Evolutionary conservation across 805 yeast species (phyloP).

Genomic region (Schizosaccharomyces cryophilus): DNA sequence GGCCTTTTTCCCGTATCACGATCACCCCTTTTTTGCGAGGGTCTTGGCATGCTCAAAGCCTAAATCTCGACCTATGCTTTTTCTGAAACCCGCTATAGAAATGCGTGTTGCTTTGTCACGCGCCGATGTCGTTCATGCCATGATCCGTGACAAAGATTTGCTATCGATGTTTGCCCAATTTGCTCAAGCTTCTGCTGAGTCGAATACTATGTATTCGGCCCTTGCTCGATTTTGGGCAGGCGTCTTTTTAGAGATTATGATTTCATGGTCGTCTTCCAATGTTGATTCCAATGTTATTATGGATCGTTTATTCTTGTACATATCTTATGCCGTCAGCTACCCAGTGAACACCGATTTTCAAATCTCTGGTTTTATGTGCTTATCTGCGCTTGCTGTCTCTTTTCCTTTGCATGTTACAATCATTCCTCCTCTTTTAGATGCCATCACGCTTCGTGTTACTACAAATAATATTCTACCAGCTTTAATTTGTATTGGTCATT

Average conservation of each 20-base stretch:
- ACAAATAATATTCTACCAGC: conserved; percentile 10
- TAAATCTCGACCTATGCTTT: conserved; percentile 49
- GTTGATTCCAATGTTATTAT: conserved; percentile 14
- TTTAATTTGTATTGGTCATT: conserved; percentile 14
- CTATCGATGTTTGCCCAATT: conserved; percentile 40
- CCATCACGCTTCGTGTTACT: conserved; percentile 25
- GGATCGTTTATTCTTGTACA: conserved; percentile 9
- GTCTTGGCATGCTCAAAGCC: conserved; percentile 48
- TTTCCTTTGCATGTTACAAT: conserved; percentile 33
- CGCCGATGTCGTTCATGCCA: conserved; percentile 36
- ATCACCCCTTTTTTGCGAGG: conserved; percentile 46
- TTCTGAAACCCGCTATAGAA: conserved; percentile 16
- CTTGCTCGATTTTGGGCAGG: conserved; percentile 63
- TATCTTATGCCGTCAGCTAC: not conserved
- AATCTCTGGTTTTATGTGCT: conserved; percentile 58
- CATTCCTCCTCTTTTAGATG: conserved; percentile 34
- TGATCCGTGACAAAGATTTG: conserved; percentile 29
- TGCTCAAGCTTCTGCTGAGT: conserved; percentile 24
- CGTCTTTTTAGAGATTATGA: conserved; percentile 38
- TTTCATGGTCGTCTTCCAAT: conserved; percentile 28
- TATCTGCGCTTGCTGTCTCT: conserved; percentile 55
- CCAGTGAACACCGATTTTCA: conserved; percentile 16
- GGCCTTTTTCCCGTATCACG: conserved; percentile 59
- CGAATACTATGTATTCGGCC: conserved; percentile 35
- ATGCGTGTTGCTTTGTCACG: conserved; percentile 38